Base-by-base conservation (phyloP, 1,284 basidiomycete genomes). In the Ceratobasidium sp. region DNA sequence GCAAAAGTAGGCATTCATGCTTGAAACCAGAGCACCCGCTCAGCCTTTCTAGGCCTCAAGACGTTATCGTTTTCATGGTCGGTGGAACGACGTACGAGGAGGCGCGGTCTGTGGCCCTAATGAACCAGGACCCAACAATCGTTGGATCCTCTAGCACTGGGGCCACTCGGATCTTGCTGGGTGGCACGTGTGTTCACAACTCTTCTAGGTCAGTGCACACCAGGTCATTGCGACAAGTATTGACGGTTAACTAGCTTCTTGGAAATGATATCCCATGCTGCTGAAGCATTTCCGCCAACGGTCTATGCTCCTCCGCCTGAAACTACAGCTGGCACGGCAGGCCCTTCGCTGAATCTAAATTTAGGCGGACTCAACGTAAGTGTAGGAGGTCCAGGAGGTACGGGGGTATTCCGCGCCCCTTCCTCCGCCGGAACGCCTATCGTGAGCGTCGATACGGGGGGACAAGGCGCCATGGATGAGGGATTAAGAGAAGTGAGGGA, bases 1-100 rank as follows among this genome's bases (percentile, higher is more conserved):
- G 52, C 91, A 92, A 76, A 82, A 88, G 90, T 89, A 74, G 35
- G 78, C 22, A 32, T 56, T 15, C 68, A n/a, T 38, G 35, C 20
- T 40, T 27, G 13, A 29, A 17, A 12, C 8, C 22, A 45, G 22
- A n/a, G 20, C 20, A 31, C 27, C 53, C 27, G 34, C 53, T 58
- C 55, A 62, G 20, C 12, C 17, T 13, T 56, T 27, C n/a, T 69
- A 95, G 94, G 73, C 92, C 94, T 8, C 94, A 96, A 76, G 96
- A 98, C 77, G 86, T 98, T 54, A 96, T 98, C 71, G 83, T 98
- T 68, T 98, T 98, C 79, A 91, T 98, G 81, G 87, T 97, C 70
- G 96, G 95, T 38, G 95, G 95, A 0, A 88, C 93, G 35, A 98
- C 95, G 0, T 98, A 96, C 75, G 94, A 94, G 77, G 95, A 98